Evolutionary conservation across 306 rosid genomes (phyloP).

Genomic region (Canavalia gladiata): DNA sequence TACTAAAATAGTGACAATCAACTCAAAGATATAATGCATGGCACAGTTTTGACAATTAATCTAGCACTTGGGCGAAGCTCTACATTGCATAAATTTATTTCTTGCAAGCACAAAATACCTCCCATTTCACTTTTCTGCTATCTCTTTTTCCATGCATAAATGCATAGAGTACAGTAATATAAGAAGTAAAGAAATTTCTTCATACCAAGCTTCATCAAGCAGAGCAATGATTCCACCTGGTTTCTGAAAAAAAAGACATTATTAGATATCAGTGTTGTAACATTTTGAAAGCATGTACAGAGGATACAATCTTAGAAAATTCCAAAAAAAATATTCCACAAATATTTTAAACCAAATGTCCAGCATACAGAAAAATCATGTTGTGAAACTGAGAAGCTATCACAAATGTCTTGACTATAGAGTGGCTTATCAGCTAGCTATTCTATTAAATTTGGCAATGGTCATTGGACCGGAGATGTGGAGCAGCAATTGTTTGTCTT

Average conservation of each 20-base stretch:
- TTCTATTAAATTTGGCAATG: conserved; percentile 4
- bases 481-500: conserved; percentile 32
- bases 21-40: conserved; percentile 19
- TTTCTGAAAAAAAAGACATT: conserved; percentile 67
- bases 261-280: conserved; percentile 24
- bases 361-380: conserved; percentile 26
- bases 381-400: background rate
- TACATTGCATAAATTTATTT: conserved; percentile 28
- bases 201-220: conserved; percentile 99
- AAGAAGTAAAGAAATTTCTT: conserved; percentile 41
- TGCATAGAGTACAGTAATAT: conserved; percentile 1
- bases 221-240: conserved; percentile 91
- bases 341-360: conserved; percentile 41
- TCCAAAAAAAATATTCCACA: conserved; percentile 23
- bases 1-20: conserved; percentile 30
- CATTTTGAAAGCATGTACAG: conserved; percentile 39
- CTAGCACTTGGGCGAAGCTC: conserved; percentile 36
- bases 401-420: background rate
- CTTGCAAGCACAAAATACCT: conserved; percentile 36
- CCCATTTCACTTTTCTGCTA: conserved; percentile 13
- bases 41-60: conserved; percentile 26
- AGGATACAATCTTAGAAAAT: conserved; percentile 23
- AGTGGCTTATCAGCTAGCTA: conserved; percentile 25
- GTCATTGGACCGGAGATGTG: conserved; percentile 38
- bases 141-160: conserved; percentile 39